Evolutionary conservation across 176 grass and related monocot genomes (phyloP), one percentile per base, ranked within the genome.

Genomic region (Stipa capillata): DNA sequence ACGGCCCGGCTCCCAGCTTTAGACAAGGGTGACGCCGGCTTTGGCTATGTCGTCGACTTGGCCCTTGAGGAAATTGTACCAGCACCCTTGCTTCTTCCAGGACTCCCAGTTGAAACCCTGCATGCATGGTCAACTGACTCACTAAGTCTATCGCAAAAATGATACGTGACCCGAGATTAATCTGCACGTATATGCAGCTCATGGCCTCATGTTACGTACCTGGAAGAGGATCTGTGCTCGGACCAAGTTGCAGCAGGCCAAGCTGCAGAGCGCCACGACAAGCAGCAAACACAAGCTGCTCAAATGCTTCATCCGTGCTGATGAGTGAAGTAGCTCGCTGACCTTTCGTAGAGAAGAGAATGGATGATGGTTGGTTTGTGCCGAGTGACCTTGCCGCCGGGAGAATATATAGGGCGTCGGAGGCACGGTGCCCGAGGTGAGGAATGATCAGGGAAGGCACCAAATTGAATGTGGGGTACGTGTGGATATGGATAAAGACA

Each of bases 61-160:
- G 34, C 25, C 31, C 52, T 85, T 82, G 12, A 97, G 75, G 15
- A 36, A 49, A 67, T 89, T 93, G 73, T 97, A 93, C 88, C 86
- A 90, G 24, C 90, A 90, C 16, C 90, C 90, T 42, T 82, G 82
- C 72, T 86, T 81, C 73, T 73, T 97, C 75, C 79, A 92, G 17
- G 90, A 92, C 51, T 97, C 93, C 90, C 90, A 97, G 74, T 92
- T 97, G 47, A 97, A 97, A 52, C 85, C 93, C 87, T 97, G 85
- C 79, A 63, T 7, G 29, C 14, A 35, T 43, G 59, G 4, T 14
- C 8, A 29, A 52, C 4, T n/a, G 3, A 36, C 33, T 3, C 37
- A 27, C 28, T 32, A 14, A 55, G 21, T 28, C 55, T 25, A 58
- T 58, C 25, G 14, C 55, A 31, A 24, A 31, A 55, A 25, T 55